phyloP scores from a whole-genome alignment of 2,329 filamentous ascomycete species.

The Alternaria postmessia region DNA sequence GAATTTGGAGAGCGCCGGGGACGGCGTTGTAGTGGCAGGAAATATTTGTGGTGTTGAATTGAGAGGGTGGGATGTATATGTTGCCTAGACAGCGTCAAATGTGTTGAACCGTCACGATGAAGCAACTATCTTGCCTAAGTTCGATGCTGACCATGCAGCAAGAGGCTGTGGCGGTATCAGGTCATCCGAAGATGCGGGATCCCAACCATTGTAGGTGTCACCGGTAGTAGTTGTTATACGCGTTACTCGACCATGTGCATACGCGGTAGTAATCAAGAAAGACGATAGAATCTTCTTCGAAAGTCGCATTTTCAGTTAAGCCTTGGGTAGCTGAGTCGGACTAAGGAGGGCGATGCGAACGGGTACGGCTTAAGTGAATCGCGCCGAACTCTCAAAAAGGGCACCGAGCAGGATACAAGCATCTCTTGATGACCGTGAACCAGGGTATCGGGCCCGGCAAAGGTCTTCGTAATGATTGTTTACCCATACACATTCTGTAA shows the following conservation, averaged over 20 bases:
- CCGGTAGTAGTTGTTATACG: neutral
- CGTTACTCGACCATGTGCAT: neutral
- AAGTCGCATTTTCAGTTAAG: neutral
- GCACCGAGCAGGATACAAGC: neutral
- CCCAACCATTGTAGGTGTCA: neutral
- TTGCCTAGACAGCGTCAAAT: neutral
- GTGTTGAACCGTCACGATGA: too few relatives aligned
- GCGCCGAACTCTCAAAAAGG: too few relatives aligned
- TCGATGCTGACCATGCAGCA: neutral
- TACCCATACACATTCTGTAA: slow-evolving; percentile 11
- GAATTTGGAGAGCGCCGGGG: slow-evolving; percentile 52
- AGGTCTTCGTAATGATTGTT: neutral
- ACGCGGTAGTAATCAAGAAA: neutral
- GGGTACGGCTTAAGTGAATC: too few relatives aligned
- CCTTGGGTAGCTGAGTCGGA: too few relatives aligned
- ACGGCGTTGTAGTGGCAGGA: neutral
- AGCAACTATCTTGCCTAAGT: neutral
- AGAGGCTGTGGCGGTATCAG: neutral
- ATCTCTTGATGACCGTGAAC: neutral
- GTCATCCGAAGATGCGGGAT: neutral
- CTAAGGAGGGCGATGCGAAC: too few relatives aligned
- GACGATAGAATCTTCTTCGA: neutral
- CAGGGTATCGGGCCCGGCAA: neutral
- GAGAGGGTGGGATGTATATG: neutral
- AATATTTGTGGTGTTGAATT: neutral